Evolutionary conservation across 768 basidiomycete genomes (phyloP).

Genomic region (Russula lepida): DNA sequence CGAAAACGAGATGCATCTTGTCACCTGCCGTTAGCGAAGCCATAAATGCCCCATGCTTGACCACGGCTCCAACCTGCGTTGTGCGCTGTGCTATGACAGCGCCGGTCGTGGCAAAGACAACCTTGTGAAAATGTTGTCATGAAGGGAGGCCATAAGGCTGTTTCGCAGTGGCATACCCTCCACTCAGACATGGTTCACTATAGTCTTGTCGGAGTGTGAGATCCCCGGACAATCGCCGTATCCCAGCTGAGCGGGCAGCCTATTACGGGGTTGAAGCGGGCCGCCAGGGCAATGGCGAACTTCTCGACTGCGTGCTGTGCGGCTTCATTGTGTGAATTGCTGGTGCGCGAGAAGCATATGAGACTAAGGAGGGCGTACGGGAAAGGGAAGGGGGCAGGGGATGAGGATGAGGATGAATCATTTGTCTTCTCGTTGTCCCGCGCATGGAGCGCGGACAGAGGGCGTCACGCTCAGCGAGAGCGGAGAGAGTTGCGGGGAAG

Average conservation of each 20-base stretch:
- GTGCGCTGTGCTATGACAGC: constrained; percentile 48
- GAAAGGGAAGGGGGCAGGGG: background rate
- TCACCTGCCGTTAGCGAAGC: constrained; percentile 56
- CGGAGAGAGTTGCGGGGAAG: constrained; percentile 45
- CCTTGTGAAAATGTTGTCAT: constrained; percentile 20
- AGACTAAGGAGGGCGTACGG: background rate
- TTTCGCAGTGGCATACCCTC: constrained; percentile 38
- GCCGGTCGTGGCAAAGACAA: constrained; percentile 46
- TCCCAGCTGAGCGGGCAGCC: constrained; percentile 71
- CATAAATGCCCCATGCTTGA: constrained; percentile 64
- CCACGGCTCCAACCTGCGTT: constrained; percentile 64
- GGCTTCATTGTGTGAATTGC: constrained; percentile 49
- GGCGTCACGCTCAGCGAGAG: constrained; percentile 42
- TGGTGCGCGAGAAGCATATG: constrained; percentile 22
- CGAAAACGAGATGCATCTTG: background rate
- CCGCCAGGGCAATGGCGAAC: constrained; percentile 51
- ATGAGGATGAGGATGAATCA: too few species aligned
- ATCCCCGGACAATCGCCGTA: too few species aligned
- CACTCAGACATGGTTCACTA: constrained; percentile 53
- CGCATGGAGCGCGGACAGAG: constrained; percentile 37
- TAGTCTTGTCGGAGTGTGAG: constrained; percentile 57
- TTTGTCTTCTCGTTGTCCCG: constrained; percentile 37
- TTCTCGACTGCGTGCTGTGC: constrained; percentile 46
- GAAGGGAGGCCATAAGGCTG: background rate
- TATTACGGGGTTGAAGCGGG: constrained; percentile 48